phyloP scores from a whole-genome alignment of 75 land plant genomes.

The Selaginella tamariscina region DNA sequence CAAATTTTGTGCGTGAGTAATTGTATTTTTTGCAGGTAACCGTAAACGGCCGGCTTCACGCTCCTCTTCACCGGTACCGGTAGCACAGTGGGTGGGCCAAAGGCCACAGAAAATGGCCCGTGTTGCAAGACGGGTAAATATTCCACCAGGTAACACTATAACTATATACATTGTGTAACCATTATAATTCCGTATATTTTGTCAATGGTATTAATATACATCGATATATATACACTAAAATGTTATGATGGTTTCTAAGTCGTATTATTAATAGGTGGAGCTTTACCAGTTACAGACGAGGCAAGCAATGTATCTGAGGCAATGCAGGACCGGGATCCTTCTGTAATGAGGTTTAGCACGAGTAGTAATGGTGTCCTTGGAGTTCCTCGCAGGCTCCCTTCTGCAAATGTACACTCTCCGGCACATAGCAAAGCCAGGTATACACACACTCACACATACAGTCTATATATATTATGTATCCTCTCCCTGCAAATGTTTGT shows the following conservation, averaged over 20 bases:
- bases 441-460: no score
- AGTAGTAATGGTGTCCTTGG: conserved; percentile 28
- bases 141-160: no score
- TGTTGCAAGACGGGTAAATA: conserved; percentile 44
- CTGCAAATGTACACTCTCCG: conserved; percentile 14
- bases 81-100: conserved; percentile 67
- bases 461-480: no score
- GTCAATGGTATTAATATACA: no score
- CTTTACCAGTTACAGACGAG: conserved; percentile 44
- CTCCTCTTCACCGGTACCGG: conserved; percentile 62
- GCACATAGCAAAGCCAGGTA: conserved; percentile 32
- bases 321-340: background rate
- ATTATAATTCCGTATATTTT: no score
- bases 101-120: conserved; percentile 68
- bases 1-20: no score
- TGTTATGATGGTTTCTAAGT: no score
- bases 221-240: no score
- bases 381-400: conserved; percentile 21
- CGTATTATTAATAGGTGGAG: no score
- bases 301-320: conserved; percentile 27
- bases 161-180: no score
- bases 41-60: conserved; percentile 58
- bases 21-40: no score
- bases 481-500: conserved; percentile 20
- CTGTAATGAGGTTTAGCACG: conserved; percentile 31